phyloP scores from a whole-genome alignment of 2,329 filamentous ascomycete genomes.

The Zasmidium citrigriseum region DNA sequence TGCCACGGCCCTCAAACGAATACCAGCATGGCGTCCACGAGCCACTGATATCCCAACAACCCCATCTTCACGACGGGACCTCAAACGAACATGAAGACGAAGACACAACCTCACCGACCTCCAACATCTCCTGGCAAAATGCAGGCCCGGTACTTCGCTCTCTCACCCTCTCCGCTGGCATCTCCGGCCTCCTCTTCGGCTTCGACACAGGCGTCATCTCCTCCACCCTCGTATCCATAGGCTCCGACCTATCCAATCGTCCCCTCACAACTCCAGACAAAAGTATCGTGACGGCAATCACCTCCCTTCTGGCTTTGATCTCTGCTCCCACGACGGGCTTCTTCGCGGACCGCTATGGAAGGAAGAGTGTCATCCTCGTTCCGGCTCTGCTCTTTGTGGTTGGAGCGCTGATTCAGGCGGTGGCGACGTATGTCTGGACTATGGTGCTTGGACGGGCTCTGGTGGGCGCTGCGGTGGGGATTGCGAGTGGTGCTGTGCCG shows the following conservation, averaged over 20 bases:
- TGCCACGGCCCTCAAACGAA: background rate
- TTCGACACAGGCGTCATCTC: conserved; percentile 66
- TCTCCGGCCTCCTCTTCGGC: conserved; percentile 62
- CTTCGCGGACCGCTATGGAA: conserved; percentile 52
- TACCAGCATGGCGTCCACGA: background rate
- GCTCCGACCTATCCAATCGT: conserved; percentile 53
- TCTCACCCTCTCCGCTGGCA: conserved; percentile 58
- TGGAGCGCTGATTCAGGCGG: conserved; percentile 67
- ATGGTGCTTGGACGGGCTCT: conserved; percentile 71
- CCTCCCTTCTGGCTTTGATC: conserved; percentile 59
- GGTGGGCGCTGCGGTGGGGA: conserved; percentile 72
- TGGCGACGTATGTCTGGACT: conserved; percentile 55
- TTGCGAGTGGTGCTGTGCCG: conserved; percentile 77
- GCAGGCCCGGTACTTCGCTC: conserved; percentile 49
- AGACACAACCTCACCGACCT: background rate
- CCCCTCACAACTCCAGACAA: conserved; percentile 56
- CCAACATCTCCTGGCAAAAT: background rate
- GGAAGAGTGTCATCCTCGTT: conserved; percentile 49
- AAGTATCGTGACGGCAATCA: conserved; percentile 59
- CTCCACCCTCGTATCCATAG: conserved; percentile 59
- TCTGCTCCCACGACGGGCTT: conserved; percentile 44
- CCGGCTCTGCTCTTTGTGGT: conserved; percentile 68
- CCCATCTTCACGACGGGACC: background rate
- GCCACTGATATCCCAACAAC: background rate
- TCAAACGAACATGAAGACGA: background rate